Conservation (phyloP, 169 alveolate genomes). For the Plasmodium gonderi region DNA sequence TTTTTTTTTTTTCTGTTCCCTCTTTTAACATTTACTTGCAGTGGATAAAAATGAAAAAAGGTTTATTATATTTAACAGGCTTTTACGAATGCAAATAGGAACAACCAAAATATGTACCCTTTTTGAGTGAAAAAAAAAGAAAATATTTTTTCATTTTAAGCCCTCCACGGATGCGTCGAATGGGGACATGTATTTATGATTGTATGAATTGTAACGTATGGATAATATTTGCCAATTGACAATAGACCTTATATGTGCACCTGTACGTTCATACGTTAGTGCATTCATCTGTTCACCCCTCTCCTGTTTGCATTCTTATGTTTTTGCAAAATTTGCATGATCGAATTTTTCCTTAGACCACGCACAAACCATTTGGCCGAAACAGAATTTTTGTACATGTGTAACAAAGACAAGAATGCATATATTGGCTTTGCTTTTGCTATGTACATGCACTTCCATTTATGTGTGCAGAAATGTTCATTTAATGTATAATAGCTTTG, state of each 20-base stretch:
- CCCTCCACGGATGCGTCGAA: background rate
- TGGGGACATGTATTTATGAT: background rate
- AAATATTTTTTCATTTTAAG: background rate
- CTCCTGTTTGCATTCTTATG: too few species aligned
- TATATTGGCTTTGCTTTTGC: background rate
- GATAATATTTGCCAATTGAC: background rate
- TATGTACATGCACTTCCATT: conserved; percentile 1
- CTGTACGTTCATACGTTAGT: background rate
- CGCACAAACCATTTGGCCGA: background rate
- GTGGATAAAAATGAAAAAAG: too few species aligned
- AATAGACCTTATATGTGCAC: background rate
- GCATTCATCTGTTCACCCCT: too few species aligned
- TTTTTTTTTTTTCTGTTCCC: too few species aligned
- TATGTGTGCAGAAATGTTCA: conserved; percentile 31
- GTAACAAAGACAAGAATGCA: conserved; percentile 27
- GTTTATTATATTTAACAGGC: background rate
- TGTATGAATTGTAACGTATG: background rate
- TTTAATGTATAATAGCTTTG: background rate
- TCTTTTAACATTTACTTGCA: too few species aligned
- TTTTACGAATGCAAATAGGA: background rate
- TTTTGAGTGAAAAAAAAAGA: background rate
- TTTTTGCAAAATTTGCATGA: too few species aligned
- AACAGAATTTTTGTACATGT: background rate
- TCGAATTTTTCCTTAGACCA: too few species aligned
- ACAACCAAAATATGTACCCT: background rate